Evolutionary conservation across 495 filamentous ascomycete genomes (phyloP).

Genomic region (Aspergillus conjunctus): DNA sequence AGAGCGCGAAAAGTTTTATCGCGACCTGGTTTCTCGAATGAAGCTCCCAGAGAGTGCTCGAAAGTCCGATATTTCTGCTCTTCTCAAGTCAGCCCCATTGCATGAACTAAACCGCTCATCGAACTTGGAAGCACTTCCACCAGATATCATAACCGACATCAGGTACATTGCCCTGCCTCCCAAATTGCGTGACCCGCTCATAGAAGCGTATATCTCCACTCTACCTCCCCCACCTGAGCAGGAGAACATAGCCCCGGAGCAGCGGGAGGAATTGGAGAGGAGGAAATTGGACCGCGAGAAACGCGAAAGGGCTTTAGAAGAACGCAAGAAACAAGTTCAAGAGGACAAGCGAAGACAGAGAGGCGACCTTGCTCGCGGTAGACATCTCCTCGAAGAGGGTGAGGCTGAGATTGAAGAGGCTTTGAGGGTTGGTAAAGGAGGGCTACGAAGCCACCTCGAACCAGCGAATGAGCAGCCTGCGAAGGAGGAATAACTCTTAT

Average conservation of each 20-base stretch:
- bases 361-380: constrained; percentile 66
- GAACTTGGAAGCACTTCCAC: constrained; percentile 64
- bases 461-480: constrained; percentile 23
- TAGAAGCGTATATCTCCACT: constrained; percentile 75
- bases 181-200: constrained; percentile 67
- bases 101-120: constrained; percentile 67
- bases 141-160: constrained; percentile 69
- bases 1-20: constrained; percentile 87
- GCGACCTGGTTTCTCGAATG: constrained; percentile 78
- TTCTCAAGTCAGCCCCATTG: constrained; percentile 71
- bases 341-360: constrained; percentile 72
- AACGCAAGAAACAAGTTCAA: constrained; percentile 70
- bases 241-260: constrained; percentile 51
- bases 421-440: constrained; percentile 73
- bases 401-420: constrained; percentile 78
- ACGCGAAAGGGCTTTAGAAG: constrained; percentile 73
- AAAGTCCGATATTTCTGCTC: constrained; percentile 76
- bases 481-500: constrained; percentile 15
- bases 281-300: constrained; percentile 65
- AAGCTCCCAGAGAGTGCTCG: constrained; percentile 73
- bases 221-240: constrained; percentile 64
- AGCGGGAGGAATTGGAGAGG: constrained; percentile 61
- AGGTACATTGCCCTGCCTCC: constrained; percentile 79
- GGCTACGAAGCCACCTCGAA: constrained; percentile 65
- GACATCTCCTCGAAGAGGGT: constrained; percentile 69